These are phyloP conservation scores for Penicillium hesseltinei DNA, from an alignment of 2,329 filamentous ascomycete genomes.

Conservation along the genomic window DNA sequence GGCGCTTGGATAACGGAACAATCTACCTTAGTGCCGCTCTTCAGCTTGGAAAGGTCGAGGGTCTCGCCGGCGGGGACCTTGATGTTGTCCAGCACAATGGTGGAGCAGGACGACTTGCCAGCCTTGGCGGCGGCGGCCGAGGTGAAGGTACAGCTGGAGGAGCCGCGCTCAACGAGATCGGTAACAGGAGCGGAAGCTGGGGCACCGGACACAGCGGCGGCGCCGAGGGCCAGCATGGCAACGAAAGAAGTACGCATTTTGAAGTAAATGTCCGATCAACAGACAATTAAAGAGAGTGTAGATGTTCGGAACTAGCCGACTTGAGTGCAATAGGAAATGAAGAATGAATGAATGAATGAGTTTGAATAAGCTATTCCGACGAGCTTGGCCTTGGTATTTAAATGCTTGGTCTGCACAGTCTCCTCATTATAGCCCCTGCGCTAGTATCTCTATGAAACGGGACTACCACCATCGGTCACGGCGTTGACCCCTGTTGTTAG, in stretches of 20 bases:
- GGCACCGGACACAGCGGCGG: constrained; percentile 23
- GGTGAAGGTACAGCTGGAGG: constrained; percentile 55
- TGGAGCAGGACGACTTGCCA: constrained; percentile 53
- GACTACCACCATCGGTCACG: background rate
- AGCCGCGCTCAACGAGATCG: constrained; percentile 27
- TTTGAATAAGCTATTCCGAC: constrained; percentile 3
- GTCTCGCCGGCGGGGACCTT: constrained; percentile 58
- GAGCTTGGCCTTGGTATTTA: constrained; percentile 7
- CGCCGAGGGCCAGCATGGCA: constrained; percentile 21
- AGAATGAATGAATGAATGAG: constrained; percentile 1
- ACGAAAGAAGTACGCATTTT: constrained; percentile 21
- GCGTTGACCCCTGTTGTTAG: background rate
- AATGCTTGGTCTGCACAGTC: background rate
- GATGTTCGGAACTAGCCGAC: background rate
- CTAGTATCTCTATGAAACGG: constrained; percentile 6
- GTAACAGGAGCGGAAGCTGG: constrained; percentile 24
- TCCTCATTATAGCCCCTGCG: background rate
- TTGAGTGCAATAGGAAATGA: background rate
- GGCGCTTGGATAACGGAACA: background rate
- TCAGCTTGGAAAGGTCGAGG: constrained; percentile 57
- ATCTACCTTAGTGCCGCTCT: constrained; percentile 48
- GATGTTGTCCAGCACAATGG: constrained; percentile 54
- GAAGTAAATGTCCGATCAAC: constrained; percentile 23
- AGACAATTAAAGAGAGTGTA: constrained; percentile 19
- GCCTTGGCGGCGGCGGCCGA: constrained; percentile 49